phyloP scores from a whole-genome alignment of 2,329 filamentous ascomycete species.

The Fusarium nisikadoi region DNA sequence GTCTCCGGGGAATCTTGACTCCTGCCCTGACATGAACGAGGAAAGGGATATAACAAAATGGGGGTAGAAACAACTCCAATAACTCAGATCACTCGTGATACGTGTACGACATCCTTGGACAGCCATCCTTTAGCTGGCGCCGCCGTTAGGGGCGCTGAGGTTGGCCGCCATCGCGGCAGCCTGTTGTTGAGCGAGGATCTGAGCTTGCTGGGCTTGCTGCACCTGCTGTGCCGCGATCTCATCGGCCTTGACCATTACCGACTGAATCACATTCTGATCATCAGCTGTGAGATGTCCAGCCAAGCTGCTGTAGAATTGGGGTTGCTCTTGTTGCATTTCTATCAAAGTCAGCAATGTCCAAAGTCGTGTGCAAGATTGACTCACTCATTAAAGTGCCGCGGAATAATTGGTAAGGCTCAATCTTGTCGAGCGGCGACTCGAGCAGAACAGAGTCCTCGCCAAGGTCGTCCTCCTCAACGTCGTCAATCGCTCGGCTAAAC shows the following conservation, averaged over 20 bases:
- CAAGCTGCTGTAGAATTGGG: conserved; percentile 84
- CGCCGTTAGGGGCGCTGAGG: conserved; percentile 40
- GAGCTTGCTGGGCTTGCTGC: conserved; percentile 44
- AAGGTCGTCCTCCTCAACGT: conserved; percentile 85
- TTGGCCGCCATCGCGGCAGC: conserved; percentile 33
- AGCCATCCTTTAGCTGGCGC: conserved; percentile 37
- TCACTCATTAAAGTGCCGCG: conserved; percentile 83
- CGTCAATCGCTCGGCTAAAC: conserved; percentile 75
- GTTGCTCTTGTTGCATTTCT: conserved; percentile 92
- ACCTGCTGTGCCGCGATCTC: conserved; percentile 52
- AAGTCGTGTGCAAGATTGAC: conserved; percentile 49
- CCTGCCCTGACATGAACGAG: conserved; percentile 42
- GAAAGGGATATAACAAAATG: conserved; percentile 45
- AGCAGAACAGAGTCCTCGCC: conserved; percentile 92
- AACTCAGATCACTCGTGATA: conserved; percentile 33
- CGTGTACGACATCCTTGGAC: background rate
- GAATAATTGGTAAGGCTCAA: conserved; percentile 94
- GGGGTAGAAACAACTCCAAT: conserved; percentile 40
- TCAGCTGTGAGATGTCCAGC: conserved; percentile 81
- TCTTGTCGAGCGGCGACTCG: conserved; percentile 92
- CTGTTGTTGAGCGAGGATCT: conserved; percentile 46
- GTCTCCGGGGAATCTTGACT: conserved; percentile 45
- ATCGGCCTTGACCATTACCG: conserved; percentile 74
- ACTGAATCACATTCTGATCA: conserved; percentile 84
- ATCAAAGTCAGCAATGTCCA: conserved; percentile 42